Evolutionary conservation across 257 asterid species (phyloP), one percentile per base, ranked within the genome.

Genomic region (Penstemon eatonii): DNA sequence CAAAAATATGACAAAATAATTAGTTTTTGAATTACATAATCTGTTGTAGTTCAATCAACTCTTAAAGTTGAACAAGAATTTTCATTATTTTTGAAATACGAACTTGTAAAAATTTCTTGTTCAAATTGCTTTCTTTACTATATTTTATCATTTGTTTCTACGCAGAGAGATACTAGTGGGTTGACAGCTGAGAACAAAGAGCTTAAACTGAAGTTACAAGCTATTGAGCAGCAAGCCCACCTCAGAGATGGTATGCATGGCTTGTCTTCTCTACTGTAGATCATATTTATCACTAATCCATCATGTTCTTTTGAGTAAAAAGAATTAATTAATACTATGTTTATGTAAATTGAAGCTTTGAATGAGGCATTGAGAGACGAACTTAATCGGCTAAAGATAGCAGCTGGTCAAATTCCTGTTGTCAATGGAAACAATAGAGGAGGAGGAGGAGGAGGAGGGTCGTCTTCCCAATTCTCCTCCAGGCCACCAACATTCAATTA

Each of bases 161-260:
- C 70, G 78, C 93, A 92, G 98, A 85, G 93, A 72, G 97, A 92
- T 74, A 90, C 97, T 7, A 60, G 69, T 59, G 96, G 88, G 8
- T 69, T 90, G 80, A 86, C 92, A 55, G 25, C 71, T 62, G 98
- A 92, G 86, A 92, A 92, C 89, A 92, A 87, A 82, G 96, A 92
- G 77, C 97, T 92, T 69, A 87, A 86, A 76, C 75, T 90, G 75
- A 94, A 89, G 75, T 68, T 92, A 74, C 87, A 92, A 68, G 91
- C 98, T 60, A 67, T 90, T 76, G 98, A 89, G 75, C 91, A 92
- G 69, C 95, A 88, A 81, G 93, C 97, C n/a, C 96, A 88, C 79
- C 98, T 92, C 69, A 83, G 91, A 80, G 98, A 92, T 71, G 98
- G 98, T 92, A 92, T 15, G 81, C 62, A 13, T 58, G 6, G 5